These are phyloP conservation scores for Byssochlamys sp. DNA, from an alignment of 2,329 filamentous ascomycete species.

Conservation along the genomic window DNA sequence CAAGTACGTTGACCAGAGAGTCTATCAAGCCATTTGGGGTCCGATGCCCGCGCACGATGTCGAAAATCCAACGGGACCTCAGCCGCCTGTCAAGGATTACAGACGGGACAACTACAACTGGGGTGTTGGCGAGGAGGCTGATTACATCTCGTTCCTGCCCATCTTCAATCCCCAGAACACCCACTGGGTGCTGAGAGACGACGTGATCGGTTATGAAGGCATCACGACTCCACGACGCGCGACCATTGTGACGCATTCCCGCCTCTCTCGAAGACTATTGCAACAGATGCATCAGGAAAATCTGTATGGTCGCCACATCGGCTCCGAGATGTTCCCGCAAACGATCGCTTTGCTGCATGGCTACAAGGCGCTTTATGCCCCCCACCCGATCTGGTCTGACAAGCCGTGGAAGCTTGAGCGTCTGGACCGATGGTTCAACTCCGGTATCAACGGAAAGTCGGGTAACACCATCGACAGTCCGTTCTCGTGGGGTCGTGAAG, in stretches of 20 bases:
- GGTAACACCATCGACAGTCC: constrained; percentile 23
- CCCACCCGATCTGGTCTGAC: constrained; percentile 72
- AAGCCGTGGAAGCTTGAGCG: constrained; percentile 33
- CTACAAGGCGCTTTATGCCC: constrained; percentile 66
- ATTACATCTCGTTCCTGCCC: constrained; percentile 82
- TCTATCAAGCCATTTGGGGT: constrained; percentile 55
- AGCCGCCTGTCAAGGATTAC: constrained; percentile 50
- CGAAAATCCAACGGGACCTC: constrained; percentile 50
- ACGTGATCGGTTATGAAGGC: constrained; percentile 33
- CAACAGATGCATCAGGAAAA: constrained; percentile 72
- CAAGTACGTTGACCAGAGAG: constrained; percentile 24
- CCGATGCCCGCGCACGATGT: constrained; percentile 50
- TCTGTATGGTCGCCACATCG: constrained; percentile 62
- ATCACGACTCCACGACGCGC: constrained; percentile 58
- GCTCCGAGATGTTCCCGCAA: constrained; percentile 70
- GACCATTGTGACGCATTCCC: constrained; percentile 68
- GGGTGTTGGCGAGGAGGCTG: constrained; percentile 78
- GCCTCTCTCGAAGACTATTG: constrained; percentile 61
- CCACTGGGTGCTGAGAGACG: constrained; percentile 66
- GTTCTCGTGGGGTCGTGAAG: constrained; percentile 25
- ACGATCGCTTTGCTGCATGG: constrained; percentile 66
- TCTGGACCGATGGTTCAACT: constrained; percentile 23
- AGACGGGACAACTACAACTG: constrained; percentile 61
- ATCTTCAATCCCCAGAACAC: constrained; percentile 84
- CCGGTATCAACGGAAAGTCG: constrained; percentile 20